Evolutionary conservation across 108 stramenopile species (phyloP), one percentile per base, ranked within the genome.

Genomic region (Pelagomonas calceolata): DNA sequence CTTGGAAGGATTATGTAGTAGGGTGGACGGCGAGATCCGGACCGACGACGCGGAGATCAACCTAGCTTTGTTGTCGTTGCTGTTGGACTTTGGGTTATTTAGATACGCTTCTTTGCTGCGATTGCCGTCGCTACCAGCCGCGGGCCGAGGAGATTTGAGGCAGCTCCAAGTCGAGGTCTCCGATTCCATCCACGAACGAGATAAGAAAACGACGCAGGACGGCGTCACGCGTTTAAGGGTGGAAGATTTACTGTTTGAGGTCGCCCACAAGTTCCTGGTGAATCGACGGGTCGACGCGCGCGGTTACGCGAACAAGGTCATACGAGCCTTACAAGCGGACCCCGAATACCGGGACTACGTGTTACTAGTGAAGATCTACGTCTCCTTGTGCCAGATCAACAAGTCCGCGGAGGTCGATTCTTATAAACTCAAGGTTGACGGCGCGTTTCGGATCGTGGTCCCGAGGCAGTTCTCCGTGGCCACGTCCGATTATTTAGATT

Each of bases 351-450:
- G 80, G 75, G 75, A 76, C 64, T 82, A 84, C 69, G 73, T 84
- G 36, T 70, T 84, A 4, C 83, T 84, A 17, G 73, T 73, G 71
- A 84, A 84, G 71, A 81, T 84, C 39, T 82, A 84, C 73, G 81
- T 84, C 80, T 81, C 80, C 29, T 70, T 84, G 14, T 84, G 83
- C 36, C 70, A 79, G 34, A 84, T 84, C 39, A 84, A 84, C 73
- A 80, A 78, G 64, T 84, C 83, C 31, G 81, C 80, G 26, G 83
- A 84, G 76, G 83, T 84, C n/a, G 83, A 84, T 74, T 84, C 81
- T 65, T 84, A 84, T 72, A 84, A 84, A 39, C 76, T 84, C 30
- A 71, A 67, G 32, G 65, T 64, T 67, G 72, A 78, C 68, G 82
- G 80, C 26, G 69, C 72, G 30, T 83, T 79, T 71, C 80, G 78